Conservation (phyloP, 306 rosid genomes). For the Prinsepia uniflora region DNA sequence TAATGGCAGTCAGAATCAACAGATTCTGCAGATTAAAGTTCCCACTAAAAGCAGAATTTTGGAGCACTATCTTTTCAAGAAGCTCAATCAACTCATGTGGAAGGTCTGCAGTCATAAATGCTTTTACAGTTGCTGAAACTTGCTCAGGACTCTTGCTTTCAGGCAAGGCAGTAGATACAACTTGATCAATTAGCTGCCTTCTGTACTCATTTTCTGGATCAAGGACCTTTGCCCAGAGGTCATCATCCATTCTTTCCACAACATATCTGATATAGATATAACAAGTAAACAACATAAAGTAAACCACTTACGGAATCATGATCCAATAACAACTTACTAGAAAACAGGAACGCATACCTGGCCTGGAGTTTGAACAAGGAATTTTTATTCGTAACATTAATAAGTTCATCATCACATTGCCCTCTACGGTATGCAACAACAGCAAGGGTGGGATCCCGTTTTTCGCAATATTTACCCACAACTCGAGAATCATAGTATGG, state of each 20-base stretch:
- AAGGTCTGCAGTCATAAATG: constrained; percentile 98
- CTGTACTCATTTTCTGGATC: constrained; percentile 74
- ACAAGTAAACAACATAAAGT: constrained; percentile 6
- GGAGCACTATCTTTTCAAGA: constrained; percentile 98
- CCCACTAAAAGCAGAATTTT: constrained; percentile 99
- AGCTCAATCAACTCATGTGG: constrained; percentile 98
- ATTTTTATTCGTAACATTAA: constrained; percentile 85
- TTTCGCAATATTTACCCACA: constrained; percentile 97
- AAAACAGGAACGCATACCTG: constrained; percentile 48
- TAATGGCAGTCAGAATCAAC: constrained; percentile 88
- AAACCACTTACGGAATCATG: not conserved
- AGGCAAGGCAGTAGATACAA: constrained; percentile 92
- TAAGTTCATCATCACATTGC: constrained; percentile 93
- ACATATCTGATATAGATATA: constrained; percentile 64
- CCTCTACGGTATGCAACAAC: constrained; percentile 96
- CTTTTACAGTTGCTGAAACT: constrained; percentile 98
- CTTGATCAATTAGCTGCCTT: constrained; percentile 95
- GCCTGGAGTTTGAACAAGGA: constrained; percentile 98
- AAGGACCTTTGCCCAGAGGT: constrained; percentile 93
- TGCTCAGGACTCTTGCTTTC: constrained; percentile 99
- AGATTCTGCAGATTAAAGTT: constrained; percentile 95
- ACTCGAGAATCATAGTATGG: constrained; percentile 98
- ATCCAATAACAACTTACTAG: constrained; percentile 2
- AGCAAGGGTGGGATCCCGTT: constrained; percentile 96
- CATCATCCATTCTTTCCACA: constrained; percentile 94